Evolutionary conservation across 2,329 filamentous ascomycete species (phyloP), one percentile per base, ranked within the genome.

Genomic region (Bipolaris gigantea): DNA sequence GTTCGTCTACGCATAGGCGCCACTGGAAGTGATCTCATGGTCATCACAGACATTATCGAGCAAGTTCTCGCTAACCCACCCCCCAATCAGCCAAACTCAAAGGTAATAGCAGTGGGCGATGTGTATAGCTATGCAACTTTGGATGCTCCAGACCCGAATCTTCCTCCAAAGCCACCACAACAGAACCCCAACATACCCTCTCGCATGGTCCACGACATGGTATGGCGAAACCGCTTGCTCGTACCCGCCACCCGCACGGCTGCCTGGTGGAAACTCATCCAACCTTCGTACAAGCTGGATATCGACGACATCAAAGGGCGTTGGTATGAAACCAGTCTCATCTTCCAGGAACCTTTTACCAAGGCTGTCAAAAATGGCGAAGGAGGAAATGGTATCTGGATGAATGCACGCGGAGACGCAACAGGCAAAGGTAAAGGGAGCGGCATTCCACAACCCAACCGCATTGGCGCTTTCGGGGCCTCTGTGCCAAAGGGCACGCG

Each of bases 311-410:
- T 85, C 61, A 84, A 83, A 64, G 83, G 83, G 7, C 77, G 83
- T 9, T 86, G 83, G 83, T 86, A 85, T 66, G 83, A 85, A 66
- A 80, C 80, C 2, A 77, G 75, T 38, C 67, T 80, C 1, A 71
- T 85, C 3, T 76, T 83, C 21, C 62, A 67, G 23, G 64, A 72
- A 4, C 62, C 66, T 10, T 66, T 69, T 66, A 50, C 70, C 58
- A 55, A 71, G 49, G 57, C 56, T 55, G 57, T 77, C 53, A 67
- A 75, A 27, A 67, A 73, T 16, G 76, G 77, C 21, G 72, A 75
- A 25, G 71, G 76, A 7, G 70, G 68, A 2, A 79, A 80, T 51
- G 73, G 77, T 15, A 66, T 74, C 7, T 79, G 73, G 71, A 79
- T 81, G 76, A 81, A 81, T 57, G 71, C 73, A 0, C 73, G 79